A percentile compares a stretch with the other conserved stretches of the same genome.
Conservation (phyloP, 2,329 filamentous ascomycete genomes). For the Periconia macrospinosa region DNA sequence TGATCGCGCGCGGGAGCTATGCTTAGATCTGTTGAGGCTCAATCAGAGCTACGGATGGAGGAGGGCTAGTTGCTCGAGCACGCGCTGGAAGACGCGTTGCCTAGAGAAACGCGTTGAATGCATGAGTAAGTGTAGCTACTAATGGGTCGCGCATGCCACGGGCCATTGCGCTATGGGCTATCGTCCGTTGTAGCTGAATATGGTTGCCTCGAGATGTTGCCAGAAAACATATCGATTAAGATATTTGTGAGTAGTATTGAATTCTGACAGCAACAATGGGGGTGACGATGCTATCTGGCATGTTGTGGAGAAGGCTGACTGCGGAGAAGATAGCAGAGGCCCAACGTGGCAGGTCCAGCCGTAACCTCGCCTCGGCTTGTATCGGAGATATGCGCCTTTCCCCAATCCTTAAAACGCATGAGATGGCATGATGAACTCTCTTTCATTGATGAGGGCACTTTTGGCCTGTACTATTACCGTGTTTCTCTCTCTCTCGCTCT, state of each 20-base stretch:
- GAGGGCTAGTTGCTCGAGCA: slow-evolving; percentile 11
- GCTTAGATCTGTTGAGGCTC: slow-evolving; percentile 41
- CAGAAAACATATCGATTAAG: too few relatives aligned
- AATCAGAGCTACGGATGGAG: slow-evolving; percentile 27
- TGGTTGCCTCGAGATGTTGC: too few relatives aligned
- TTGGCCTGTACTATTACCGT: too few relatives aligned
- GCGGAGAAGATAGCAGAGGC: background rate
- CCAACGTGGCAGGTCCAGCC: slow-evolving; percentile 19
- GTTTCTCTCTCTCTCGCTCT: background rate
- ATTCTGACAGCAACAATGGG: background rate
- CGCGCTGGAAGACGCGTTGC: slow-evolving; percentile 24
- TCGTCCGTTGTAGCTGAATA: background rate
- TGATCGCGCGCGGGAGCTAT: slow-evolving; percentile 44
- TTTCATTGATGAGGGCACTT: background rate
- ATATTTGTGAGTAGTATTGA: background rate
- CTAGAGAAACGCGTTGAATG: slow-evolving; percentile 17
- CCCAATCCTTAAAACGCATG: background rate
- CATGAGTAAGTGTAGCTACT: background rate
- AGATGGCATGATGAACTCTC: slow-evolving; percentile 5
- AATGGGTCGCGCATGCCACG: background rate
- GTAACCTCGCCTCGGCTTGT: slow-evolving; percentile 12
- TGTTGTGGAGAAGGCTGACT: background rate
- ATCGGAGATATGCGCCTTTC: slow-evolving; percentile 9
- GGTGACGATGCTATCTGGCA: background rate
- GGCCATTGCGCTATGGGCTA: too few relatives aligned